phyloP scores from a whole-genome alignment of 2,329 filamentous ascomycete genomes.

The Bretziella fagacearum region DNA sequence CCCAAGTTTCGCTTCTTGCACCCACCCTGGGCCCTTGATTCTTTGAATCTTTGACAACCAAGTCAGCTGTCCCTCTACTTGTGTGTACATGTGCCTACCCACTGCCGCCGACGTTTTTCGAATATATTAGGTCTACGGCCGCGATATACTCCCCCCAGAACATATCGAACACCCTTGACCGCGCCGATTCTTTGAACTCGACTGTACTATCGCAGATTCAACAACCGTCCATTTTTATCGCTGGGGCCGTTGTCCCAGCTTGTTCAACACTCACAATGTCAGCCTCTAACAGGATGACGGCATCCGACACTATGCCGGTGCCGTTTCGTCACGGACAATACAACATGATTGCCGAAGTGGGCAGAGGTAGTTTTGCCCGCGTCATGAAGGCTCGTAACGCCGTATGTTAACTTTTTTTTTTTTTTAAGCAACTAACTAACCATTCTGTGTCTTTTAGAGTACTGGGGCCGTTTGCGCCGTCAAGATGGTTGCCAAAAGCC shows the following conservation, averaged over 20 bases:
- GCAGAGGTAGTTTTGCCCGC: slow-evolving; percentile 14
- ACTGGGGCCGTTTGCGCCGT: slow-evolving; percentile 39
- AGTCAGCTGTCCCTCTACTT: background rate
- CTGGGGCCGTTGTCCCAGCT: slow-evolving; percentile 7
- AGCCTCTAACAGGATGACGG: slow-evolving; percentile 13
- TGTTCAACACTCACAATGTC: slow-evolving; percentile 8
- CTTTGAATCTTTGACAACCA: background rate
- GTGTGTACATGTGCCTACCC: slow-evolving; percentile 25
- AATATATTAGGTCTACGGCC: slow-evolving; percentile 25
- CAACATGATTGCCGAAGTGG: slow-evolving; percentile 11
- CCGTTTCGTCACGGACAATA: slow-evolving; percentile 12
- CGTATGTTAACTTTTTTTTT: slow-evolving; percentile 2
- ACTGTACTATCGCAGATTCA: background rate
- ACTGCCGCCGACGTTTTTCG: slow-evolving; percentile 22
- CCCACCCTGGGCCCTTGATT: background rate
- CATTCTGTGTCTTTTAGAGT: slow-evolving; percentile 1
- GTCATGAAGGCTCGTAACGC: slow-evolving; percentile 13
- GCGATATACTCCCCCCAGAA: slow-evolving; percentile 13
- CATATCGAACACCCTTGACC: background rate
- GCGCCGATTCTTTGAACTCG: background rate
- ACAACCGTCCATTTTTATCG: background rate
- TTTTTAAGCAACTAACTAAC: background rate
- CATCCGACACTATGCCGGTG: slow-evolving; percentile 10
- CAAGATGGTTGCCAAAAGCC: slow-evolving; percentile 84
- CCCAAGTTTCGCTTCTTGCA: background rate